Evolutionary conservation across 805 yeast genomes (phyloP), one percentile per base, ranked within the genome.

Genomic region (Lachancea cidri): DNA sequence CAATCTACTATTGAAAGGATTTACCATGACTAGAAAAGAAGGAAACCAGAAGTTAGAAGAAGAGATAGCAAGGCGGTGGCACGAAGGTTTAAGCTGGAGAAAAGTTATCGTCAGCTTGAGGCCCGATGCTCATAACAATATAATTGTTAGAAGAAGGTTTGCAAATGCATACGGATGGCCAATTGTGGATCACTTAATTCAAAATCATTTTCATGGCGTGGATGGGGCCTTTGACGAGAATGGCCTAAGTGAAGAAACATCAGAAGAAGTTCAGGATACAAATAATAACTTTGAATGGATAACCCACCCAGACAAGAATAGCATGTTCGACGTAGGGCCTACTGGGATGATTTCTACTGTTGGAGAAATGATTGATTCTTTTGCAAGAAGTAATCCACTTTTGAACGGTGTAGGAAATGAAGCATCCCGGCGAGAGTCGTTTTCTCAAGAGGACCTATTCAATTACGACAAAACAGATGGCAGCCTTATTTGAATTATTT

Each of bases 101-200:
- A 83, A 83, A 61, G 83, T 81, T 1, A 58, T 83, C 15, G 84
- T 83, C 1, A 74, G 74, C 32, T 57, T 83, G 42, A 69, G 76
- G 46, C 86, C 88, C 0, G 89, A 83, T 62, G 87, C 89, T 0
- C 91, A 83, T 54, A 83, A 83, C 50, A 83, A 82, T 51, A 81
- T 83, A 24, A 67, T 82, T 29, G 89, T 83, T 0, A 62, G 93
- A 48, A 67, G 89, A 53, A 63, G 81, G 41, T 83, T 82, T 62
- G 72, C 86, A 1, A 85, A 85, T 64, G 93, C 91, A 0, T 84
- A 79, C 61, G 94, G 95, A 1, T 85, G 95, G 95, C 79, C 77
- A 1, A 86, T 83, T 0, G 66, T 84, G 35, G 88, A 83, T 44
- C 93, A 83, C 56, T 55, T 85, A 45, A 74, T 81, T 2, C 66